phyloP scores from a whole-genome alignment of 2,329 filamentous ascomycete genomes.

The Cytospora chrysosperma region DNA sequence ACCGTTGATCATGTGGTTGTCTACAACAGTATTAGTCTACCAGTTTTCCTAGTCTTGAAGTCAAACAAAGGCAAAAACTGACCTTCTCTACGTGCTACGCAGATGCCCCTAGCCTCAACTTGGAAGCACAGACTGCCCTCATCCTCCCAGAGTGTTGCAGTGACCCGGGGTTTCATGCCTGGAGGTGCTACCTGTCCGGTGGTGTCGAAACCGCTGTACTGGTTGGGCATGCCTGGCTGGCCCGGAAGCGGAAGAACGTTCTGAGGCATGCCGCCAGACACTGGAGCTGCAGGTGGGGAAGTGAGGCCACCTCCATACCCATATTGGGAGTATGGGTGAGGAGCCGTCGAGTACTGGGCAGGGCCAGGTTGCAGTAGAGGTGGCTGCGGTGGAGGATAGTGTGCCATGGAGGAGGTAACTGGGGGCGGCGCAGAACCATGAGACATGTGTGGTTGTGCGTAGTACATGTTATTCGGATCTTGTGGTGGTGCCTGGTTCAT shows the following conservation, averaged over 20 bases:
- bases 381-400: constrained; percentile 79
- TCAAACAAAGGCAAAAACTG: constrained; percentile 29
- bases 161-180: constrained; percentile 94
- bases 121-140: constrained; percentile 97
- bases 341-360: constrained; percentile 62
- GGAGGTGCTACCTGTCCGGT: constrained; percentile 91
- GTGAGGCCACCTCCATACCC: constrained; percentile 74
- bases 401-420: constrained; percentile 70
- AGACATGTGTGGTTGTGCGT: constrained; percentile 69
- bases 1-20: constrained; percentile 99
- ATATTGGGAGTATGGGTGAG: constrained; percentile 64
- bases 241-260: constrained; percentile 72
- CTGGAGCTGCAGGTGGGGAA: constrained; percentile 72
- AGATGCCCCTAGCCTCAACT: constrained; percentile 93
- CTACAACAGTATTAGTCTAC: constrained; percentile 43
- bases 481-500: constrained; percentile 77
- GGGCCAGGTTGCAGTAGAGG: constrained; percentile 72
- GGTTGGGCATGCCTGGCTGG: constrained; percentile 51
- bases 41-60: background rate
- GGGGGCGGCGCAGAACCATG: constrained; percentile 72
- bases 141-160: constrained; percentile 96
- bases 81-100: constrained; percentile 93
- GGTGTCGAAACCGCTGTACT: constrained; percentile 68
- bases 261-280: constrained; percentile 66
- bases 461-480: constrained; percentile 69